Evolutionary conservation across 208 protist species (phyloP).

Genomic region (Strigomonas culicis): DNA sequence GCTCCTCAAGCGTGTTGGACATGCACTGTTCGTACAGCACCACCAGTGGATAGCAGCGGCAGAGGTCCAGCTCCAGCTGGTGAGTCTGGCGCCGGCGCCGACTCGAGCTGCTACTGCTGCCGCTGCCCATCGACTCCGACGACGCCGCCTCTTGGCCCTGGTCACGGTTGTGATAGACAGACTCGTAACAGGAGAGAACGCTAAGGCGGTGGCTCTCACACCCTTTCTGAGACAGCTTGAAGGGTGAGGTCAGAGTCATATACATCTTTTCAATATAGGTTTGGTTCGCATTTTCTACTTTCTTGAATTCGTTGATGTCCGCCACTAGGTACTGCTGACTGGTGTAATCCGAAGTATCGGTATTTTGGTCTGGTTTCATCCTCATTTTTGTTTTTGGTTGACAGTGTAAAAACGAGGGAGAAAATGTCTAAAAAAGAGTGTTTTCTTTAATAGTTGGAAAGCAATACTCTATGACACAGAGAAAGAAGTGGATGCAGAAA

Average conservation of each 20-base stretch:
- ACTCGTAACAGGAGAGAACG: slow-evolving; percentile 61
- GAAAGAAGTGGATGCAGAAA: background rate
- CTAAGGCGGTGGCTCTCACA: slow-evolving; percentile 48
- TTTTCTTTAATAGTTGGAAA: background rate
- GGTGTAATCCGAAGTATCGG: slow-evolving; percentile 23
- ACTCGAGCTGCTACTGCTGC: background rate
- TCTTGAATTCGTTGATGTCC: slow-evolving; percentile 54
- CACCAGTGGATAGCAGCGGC: slow-evolving; percentile 50
- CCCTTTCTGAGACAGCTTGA: slow-evolving; percentile 58
- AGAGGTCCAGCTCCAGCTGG: slow-evolving; percentile 19
- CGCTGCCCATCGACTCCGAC: background rate
- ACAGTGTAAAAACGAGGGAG: background rate
- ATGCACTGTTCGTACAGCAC: slow-evolving; percentile 58
- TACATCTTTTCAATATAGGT: slow-evolving; percentile 53
- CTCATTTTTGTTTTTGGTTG: background rate
- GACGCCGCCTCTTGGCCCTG: no score
- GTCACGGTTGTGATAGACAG: slow-evolving; percentile 18
- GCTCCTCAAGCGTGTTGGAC: slow-evolving; percentile 39
- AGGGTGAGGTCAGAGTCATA: slow-evolving; percentile 55
- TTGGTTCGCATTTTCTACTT: slow-evolving; percentile 55
- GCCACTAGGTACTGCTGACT: slow-evolving; percentile 66
- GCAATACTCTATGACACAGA: background rate
- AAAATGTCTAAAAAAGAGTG: background rate
- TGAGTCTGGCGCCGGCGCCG: background rate
- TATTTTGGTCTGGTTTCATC: background rate